Evolutionary conservation across 2,329 filamentous ascomycete genomes (phyloP).

Genomic region (Xylaria sp.): DNA sequence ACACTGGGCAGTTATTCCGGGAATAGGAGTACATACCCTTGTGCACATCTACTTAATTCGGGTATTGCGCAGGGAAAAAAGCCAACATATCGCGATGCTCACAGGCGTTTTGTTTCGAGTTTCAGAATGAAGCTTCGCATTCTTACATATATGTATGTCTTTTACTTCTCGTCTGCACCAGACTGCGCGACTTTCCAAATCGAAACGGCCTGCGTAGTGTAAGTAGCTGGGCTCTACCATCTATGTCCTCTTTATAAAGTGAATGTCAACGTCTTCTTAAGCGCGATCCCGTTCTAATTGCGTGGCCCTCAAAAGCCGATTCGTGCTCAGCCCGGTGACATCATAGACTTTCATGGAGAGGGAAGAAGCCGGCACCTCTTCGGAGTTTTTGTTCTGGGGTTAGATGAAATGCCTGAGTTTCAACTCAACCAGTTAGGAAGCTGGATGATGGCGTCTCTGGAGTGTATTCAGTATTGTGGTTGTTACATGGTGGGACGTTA

Average conservation of each 20-base stretch:
- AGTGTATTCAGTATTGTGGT: too few species aligned
- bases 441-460: too few species aligned
- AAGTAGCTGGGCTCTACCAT: background rate
- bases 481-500: too few species aligned
- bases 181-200: background rate
- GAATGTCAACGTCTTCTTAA: too few species aligned
- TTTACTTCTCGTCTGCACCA: background rate
- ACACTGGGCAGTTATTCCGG: background rate
- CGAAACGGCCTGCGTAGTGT: background rate
- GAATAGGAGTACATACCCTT: background rate
- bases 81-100: background rate
- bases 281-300: too few species aligned
- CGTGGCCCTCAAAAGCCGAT: background rate
- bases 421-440: too few species aligned
- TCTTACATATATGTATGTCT: background rate
- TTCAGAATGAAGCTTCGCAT: background rate
- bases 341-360: too few species aligned
- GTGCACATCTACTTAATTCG: background rate
- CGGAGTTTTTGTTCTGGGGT: too few species aligned
- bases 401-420: too few species aligned
- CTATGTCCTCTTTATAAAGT: background rate
- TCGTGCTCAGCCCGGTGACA: background rate
- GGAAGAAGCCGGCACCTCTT: too few species aligned
- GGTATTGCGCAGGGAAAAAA: background rate
- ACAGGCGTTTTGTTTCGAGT: constrained; percentile 20